Percentiles rank a stretch among this genome's conserved stretches.
These are phyloP conservation scores for Thuidium tamariscinum DNA, from an alignment of 225 moss, liverwort and hornwort genomes.

Conservation along the genomic window DNA sequence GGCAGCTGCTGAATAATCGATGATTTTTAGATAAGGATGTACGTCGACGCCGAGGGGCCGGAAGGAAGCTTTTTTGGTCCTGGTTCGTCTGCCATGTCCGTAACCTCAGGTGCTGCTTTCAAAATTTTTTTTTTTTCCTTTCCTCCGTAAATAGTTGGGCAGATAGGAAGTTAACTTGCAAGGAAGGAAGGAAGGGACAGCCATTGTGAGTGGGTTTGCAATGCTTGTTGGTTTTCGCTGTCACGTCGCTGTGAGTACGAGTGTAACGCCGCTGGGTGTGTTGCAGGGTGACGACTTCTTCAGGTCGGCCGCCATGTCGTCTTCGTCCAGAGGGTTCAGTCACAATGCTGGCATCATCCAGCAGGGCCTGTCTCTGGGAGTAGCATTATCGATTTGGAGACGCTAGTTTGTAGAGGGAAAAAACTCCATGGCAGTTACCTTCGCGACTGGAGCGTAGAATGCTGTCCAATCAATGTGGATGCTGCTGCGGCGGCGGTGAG, in stretches of 20 bases:
- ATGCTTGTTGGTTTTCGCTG: background rate
- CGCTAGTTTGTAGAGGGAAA: background rate
- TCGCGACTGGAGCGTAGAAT: background rate
- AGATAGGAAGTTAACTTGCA: background rate
- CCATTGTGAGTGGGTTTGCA: background rate
- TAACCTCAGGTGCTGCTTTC: background rate
- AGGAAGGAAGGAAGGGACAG: background rate
- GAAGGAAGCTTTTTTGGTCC: background rate
- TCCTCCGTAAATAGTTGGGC: background rate
- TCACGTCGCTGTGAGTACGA: background rate
- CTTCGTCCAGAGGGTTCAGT: constrained; percentile 24
- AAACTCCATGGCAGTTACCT: background rate
- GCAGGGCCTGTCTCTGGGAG: background rate
- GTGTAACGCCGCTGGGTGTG: background rate
- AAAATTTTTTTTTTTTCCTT: background rate
- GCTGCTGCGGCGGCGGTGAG: background rate
- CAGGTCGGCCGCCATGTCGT: constrained; percentile 16
- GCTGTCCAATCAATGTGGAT: background rate
- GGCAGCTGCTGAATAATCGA: background rate
- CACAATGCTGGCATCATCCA: background rate
- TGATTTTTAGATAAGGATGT: background rate
- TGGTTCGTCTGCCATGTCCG: background rate
- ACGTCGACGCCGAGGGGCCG: background rate
- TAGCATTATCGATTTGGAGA: background rate
- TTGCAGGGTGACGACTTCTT: constrained; percentile 1